Evolutionary conservation across 768 basidiomycete species (phyloP).

Genomic region (Coprinellus micaceus): DNA sequence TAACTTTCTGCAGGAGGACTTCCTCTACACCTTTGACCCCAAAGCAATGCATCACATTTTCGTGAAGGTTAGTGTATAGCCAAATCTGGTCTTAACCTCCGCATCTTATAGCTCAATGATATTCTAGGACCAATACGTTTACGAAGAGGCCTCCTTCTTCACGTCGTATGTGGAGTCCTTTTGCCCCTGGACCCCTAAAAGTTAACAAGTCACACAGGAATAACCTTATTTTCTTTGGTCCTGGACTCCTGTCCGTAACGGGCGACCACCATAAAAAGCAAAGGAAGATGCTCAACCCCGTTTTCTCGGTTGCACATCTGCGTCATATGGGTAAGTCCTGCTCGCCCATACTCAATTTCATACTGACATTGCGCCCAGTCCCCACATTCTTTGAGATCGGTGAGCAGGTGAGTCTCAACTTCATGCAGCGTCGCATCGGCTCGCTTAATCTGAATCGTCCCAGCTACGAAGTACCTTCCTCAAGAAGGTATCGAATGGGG

Average conservation of each 20-base stretch:
- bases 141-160: conserved; percentile 13
- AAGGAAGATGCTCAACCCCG: conserved; percentile 42
- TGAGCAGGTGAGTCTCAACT: conserved; percentile 18
- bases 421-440: not conserved
- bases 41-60: conserved; percentile 43
- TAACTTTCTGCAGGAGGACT: conserved; percentile 21
- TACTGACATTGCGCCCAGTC: conserved; percentile 16
- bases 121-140: conserved; percentile 27
- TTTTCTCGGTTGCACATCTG: conserved; percentile 40
- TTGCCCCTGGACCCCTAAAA: no score
- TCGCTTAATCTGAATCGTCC: not conserved
- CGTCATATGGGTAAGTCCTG: conserved; percentile 31
- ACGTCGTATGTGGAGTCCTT: not conserved
- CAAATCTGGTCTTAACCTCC: not conserved
- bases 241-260: conserved; percentile 26
- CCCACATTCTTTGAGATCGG: conserved; percentile 32
- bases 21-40: conserved; percentile 41
- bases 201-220: conserved; percentile 4
- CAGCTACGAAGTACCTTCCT: conserved; percentile 27
- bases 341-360: not conserved
- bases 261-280: conserved; percentile 41
- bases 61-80: conserved; percentile 32
- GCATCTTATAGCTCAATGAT: not conserved
- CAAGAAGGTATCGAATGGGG: conserved; percentile 23
- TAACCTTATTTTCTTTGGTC: conserved; percentile 22